Evolutionary conservation across 2,329 filamentous ascomycete species (phyloP), one percentile per base, ranked within the genome.

Genomic region (Xenosphaeropsis pyriputrescens): DNA sequence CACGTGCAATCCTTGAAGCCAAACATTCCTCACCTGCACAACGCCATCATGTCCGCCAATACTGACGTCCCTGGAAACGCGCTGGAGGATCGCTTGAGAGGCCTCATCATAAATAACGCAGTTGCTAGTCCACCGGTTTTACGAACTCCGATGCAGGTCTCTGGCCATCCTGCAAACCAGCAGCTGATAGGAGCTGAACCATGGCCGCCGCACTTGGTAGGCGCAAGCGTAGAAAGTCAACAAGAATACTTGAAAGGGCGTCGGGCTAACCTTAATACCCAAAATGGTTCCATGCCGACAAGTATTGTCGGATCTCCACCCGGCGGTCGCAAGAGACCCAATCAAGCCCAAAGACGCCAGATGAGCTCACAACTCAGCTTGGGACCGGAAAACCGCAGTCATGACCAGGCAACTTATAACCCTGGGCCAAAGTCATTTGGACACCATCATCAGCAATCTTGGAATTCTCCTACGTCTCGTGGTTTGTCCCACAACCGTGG

Each of bases 281-380:
- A 26, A 26, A 26, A 26, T 26, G 22, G 8, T 9, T 29, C 31
- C 26, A 16, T 18, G 8, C 26, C 39, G 19, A 22, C 31, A n/a
- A 18, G 18, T 18, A 14, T 32, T 29, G 37, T 16, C 15, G 62
- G 56, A 38, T 39, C 50, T n/a, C 42, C 47, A 36, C 59, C 60
- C 47, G 15, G 19, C 32, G 39, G 42, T 26, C 38, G 44, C 8
- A 74, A 66, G 47, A 69, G 73, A 16, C 67, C 61, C 2, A 79
- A 79, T 42, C 75, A 79, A 49, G 73, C 74, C 2, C 70, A 78
- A 46, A 63, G 74, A 35, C 67, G 74, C 16, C 71, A 77, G 47
- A 72, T 76, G 69, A 75, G 64, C 39, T 63, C 72, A 4, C 68
- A 77, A 44, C 48, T 75, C 22, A 26, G 22, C 8, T 9, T 26